Evolutionary conservation across 768 basidiomycete species (phyloP).

Genomic region (Botryobasidium botryosum): DNA sequence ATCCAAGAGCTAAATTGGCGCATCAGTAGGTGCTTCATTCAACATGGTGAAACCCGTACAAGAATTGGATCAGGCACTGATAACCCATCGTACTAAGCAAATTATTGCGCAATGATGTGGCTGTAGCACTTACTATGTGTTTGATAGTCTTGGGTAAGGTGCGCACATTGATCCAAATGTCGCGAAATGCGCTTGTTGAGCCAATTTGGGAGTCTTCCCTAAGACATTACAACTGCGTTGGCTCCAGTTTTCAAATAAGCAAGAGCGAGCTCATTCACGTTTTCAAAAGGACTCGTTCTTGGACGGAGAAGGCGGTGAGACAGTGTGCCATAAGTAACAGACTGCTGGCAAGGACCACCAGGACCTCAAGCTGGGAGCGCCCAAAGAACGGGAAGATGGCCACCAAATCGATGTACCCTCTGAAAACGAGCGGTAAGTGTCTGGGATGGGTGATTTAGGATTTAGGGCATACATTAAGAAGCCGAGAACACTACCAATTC

Average conservation of each 20-base stretch:
- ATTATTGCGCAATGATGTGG: slow-evolving; percentile 2
- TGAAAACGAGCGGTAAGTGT: slow-evolving; percentile 16
- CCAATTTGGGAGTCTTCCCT: too few relatives aligned
- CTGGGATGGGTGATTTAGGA: not conserved
- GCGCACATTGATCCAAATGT: slow-evolving; percentile 51
- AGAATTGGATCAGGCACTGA: slow-evolving; percentile 66
- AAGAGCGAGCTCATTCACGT: not conserved
- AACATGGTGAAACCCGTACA: slow-evolving; percentile 28
- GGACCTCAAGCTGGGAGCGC: slow-evolving; percentile 58
- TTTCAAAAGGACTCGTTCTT: slow-evolving; percentile 1
- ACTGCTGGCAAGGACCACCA: slow-evolving; percentile 55
- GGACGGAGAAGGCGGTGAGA: slow-evolving; percentile 14
- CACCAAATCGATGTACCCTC: slow-evolving; percentile 71
- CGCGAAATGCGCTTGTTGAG: too few relatives aligned
- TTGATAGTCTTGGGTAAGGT: slow-evolving; percentile 58
- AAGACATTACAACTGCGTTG: too few relatives aligned
- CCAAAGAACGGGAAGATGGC: slow-evolving; percentile 56
- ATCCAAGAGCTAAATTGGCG: slow-evolving; percentile 51
- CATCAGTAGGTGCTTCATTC: not conserved
- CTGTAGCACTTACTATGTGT: slow-evolving; percentile 46
- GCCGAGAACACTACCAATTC: slow-evolving; percentile 67
- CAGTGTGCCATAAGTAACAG: slow-evolving; percentile 50
- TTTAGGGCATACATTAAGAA: slow-evolving; percentile 51
- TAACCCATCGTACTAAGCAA: not conserved
- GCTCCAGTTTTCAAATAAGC: too few relatives aligned